Conservation (phyloP, 805 yeast species). For the Cyberlindnera galapagoensis region DNA sequence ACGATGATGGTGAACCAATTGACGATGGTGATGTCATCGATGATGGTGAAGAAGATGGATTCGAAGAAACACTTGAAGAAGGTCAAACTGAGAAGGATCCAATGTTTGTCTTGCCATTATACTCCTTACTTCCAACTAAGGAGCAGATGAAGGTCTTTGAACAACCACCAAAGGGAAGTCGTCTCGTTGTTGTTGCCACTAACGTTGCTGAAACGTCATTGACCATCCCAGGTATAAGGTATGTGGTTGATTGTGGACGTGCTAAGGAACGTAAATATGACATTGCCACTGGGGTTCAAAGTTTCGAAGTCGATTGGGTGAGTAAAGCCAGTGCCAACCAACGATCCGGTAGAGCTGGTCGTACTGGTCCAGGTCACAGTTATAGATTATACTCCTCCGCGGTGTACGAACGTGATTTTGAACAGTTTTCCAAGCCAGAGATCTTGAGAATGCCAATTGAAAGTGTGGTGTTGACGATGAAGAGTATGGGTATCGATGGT, state of each 20-base stretch:
- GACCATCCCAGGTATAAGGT: constrained; percentile 91
- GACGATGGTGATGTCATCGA: constrained; percentile 32
- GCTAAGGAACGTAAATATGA: constrained; percentile 82
- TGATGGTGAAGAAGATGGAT: constrained; percentile 47
- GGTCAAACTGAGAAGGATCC: constrained; percentile 74
- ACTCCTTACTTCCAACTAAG: constrained; percentile 86
- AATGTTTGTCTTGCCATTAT: constrained; percentile 83
- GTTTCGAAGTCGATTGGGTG: constrained; percentile 86
- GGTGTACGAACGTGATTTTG: constrained; percentile 79
- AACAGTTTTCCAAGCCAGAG: constrained; percentile 81
- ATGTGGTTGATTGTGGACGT: constrained; percentile 94
- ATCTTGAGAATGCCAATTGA: constrained; percentile 94
- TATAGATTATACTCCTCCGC: constrained; percentile 92
- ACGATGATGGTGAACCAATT: constrained; percentile 28
- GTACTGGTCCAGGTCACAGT: constrained; percentile 98
- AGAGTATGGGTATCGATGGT: constrained; percentile 92
- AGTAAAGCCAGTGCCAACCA: constrained; percentile 95
- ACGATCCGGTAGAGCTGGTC: constrained; percentile 95
- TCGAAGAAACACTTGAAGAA: constrained; percentile 63
- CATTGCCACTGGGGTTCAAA: constrained; percentile 83
- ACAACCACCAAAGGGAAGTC: constrained; percentile 74
- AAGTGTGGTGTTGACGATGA: constrained; percentile 92
- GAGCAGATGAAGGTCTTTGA: constrained; percentile 93
- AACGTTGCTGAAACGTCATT: constrained; percentile 97
- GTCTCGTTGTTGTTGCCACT: constrained; percentile 92